phyloP scores from a whole-genome alignment of 192 early-diverging fungal species.

The Phycomyces nitens region DNA sequence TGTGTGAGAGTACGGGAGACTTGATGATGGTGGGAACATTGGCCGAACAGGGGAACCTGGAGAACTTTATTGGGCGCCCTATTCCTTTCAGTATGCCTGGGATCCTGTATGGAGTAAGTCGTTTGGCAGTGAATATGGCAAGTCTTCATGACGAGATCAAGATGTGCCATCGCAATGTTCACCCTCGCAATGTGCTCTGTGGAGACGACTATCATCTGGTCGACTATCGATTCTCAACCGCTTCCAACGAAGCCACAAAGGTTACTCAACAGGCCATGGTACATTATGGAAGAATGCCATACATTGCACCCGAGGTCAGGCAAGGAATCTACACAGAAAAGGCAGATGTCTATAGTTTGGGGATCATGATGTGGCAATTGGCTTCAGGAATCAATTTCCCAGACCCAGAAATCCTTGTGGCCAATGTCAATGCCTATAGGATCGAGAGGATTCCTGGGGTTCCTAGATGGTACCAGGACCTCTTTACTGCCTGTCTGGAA shows the following conservation, averaged over 20 bases:
- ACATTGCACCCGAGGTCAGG: conserved; percentile 29
- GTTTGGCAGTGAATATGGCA: conserved; percentile 28
- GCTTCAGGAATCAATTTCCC: conserved; percentile 26
- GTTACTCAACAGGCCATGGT: conserved; percentile 22
- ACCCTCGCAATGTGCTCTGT: conserved; percentile 27
- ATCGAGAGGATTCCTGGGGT: conserved; percentile 32
- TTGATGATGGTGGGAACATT: conserved; percentile 31
- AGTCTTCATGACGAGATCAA: conserved; percentile 31
- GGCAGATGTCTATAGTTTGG: conserved; percentile 26
- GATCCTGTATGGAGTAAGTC: conserved; percentile 20
- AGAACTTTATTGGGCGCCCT: conserved; percentile 19
- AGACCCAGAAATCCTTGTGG: conserved; percentile 19
- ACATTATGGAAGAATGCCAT: conserved; percentile 32
- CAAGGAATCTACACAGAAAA: conserved; percentile 27
- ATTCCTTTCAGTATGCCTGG: conserved; percentile 9
- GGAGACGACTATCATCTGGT: conserved; percentile 29
- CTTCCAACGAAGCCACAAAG: conserved; percentile 23
- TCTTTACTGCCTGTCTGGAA: conserved; percentile 26
- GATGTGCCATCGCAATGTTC: conserved; percentile 35
- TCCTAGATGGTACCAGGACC: conserved; percentile 28
- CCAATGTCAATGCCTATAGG: conserved; percentile 15
- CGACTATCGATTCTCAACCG: conserved; percentile 30
- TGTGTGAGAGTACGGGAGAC: conserved; percentile 30
- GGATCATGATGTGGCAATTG: conserved; percentile 34
- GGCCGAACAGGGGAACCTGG: conserved; percentile 27